Evolutionary conservation across 768 basidiomycete genomes (phyloP), one percentile per base, ranked within the genome.

Genomic region (Termitomyces sp.): DNA sequence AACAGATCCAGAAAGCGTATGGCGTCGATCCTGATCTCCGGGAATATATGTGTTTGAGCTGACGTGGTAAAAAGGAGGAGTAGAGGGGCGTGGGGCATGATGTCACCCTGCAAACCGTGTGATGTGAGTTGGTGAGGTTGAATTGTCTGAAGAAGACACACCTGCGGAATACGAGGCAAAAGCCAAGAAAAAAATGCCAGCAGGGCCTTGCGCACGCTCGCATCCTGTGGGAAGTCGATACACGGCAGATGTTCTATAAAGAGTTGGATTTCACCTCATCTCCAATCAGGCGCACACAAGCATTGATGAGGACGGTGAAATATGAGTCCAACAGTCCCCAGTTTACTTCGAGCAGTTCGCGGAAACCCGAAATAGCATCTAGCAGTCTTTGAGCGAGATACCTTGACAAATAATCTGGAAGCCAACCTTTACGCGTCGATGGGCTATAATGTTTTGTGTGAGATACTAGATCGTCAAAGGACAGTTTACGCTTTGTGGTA

Each of bases 31-130:
- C 94, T 82, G 58, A 98, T 93, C 69, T 96, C 93, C 21, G 94
- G 94, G 68, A 94, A 97, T 46, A 98, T 96, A 64, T 95, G 90
- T 0, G 92, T 94, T 68, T 95, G 88, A 0, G 93, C 92, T 10
- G 94, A 96, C 6, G 91, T 86, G 0, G 85, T 84, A 67, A 94
- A 96, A 16, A 98, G 81, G 23, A 98, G 76, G 5, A 98, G 75
- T 0, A 85, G 64, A 1, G 90, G 75, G 0, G 88, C 76, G 65
- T 97, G 91, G 5, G 95, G 94, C 0, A 74, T 57, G 1, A 98
- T 70, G 50, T 83, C 77, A 40, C 85, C 78, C 93, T 95, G 62
- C 40, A 42, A 30, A 50, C 25, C 25, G 37, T 27, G 35, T 37
- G 50, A 34, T n/a, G n/a, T n/a, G n/a, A 23, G 25, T 37, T 16